A percentile compares a stretch with the other conserved stretches of the same genome.
Conservation (phyloP, 1,284 basidiomycete genomes). For the Phylloporus sp. region DNA sequence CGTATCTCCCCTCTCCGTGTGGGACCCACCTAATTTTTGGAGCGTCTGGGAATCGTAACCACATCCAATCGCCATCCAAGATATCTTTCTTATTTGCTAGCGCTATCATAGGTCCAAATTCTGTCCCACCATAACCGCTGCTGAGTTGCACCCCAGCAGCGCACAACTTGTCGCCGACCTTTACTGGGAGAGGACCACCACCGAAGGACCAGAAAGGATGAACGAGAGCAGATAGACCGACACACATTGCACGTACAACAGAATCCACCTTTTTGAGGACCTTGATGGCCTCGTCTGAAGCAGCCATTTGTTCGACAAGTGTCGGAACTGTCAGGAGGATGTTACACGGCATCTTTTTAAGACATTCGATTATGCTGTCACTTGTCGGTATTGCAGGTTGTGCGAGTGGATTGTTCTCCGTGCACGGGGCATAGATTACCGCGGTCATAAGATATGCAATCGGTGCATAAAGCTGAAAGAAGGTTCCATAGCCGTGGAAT, state of each 20-base stretch:
- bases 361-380: slow-evolving; percentile 23
- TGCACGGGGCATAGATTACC: slow-evolving; percentile 26
- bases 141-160: slow-evolving; percentile 30
- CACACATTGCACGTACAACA: slow-evolving; percentile 26
- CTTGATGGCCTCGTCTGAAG: slow-evolving; percentile 13
- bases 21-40: slow-evolving; percentile 35
- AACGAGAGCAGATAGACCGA: neutral
- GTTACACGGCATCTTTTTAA: slow-evolving; percentile 12
- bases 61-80: slow-evolving; percentile 41
- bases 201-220: slow-evolving; percentile 25
- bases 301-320: slow-evolving; percentile 31
- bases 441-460: slow-evolving; percentile 16
- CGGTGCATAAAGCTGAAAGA: slow-evolving; percentile 24
- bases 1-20: slow-evolving; percentile 41
- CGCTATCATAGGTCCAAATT: slow-evolving; percentile 30
- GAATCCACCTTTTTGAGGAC: slow-evolving; percentile 19
- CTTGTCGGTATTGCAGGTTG: slow-evolving; percentile 28
- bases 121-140: slow-evolving; percentile 37
- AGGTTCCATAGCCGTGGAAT: slow-evolving; percentile 35
- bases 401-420: slow-evolving; percentile 14
- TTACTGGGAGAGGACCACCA: slow-evolving; percentile 36
- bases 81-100: slow-evolving; percentile 15
- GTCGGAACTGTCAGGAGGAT: slow-evolving; percentile 30
- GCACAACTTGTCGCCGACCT: slow-evolving; percentile 28
- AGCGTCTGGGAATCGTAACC: slow-evolving; percentile 31